A percentile compares a stretch with the other conserved stretches of the same genome.
Conservation (phyloP, 2,329 filamentous ascomycete genomes). For the Drechmeria coniospora region DNA sequence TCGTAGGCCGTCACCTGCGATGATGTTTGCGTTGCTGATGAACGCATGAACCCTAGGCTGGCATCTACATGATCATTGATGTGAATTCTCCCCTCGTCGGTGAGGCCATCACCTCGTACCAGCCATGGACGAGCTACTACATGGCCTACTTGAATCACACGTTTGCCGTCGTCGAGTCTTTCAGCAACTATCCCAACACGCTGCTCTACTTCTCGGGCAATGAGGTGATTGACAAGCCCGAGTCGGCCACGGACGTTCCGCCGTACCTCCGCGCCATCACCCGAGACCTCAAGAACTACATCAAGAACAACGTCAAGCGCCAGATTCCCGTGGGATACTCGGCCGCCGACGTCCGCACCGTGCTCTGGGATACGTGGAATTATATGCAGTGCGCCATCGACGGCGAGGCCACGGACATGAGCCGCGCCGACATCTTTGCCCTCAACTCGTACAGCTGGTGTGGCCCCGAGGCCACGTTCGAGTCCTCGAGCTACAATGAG, state of each 20-base stretch:
- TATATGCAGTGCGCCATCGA: conserved; percentile 54
- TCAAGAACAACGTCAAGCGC: conserved; percentile 53
- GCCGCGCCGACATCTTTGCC: conserved; percentile 59
- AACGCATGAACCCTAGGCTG: conserved; percentile 24
- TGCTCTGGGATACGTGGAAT: conserved; percentile 60
- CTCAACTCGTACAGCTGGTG: conserved; percentile 64
- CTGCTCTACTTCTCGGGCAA: conserved; percentile 66
- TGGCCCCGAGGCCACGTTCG: conserved; percentile 42
- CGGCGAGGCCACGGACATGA: conserved; percentile 39
- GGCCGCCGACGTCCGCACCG: conserved; percentile 59
- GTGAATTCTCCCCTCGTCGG: conserved; percentile 50
- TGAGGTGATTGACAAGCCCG: conserved; percentile 56
- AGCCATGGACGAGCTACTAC: conserved; percentile 46
- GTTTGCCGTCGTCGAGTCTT: conserved; percentile 51
- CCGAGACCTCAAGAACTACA: conserved; percentile 68
- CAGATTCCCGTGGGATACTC: conserved; percentile 66
- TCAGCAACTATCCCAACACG: conserved; percentile 51
- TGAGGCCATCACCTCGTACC: conserved; percentile 36
- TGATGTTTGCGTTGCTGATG: not conserved
- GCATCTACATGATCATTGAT: conserved; percentile 55
- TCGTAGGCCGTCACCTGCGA: no score
- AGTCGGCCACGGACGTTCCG: conserved; percentile 43
- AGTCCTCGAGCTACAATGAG: conserved; percentile 45
- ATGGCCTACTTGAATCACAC: conserved; percentile 47
- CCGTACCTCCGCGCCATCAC: conserved; percentile 63